A percentile compares a stretch with the other conserved stretches of the same genome.
Conservation (phyloP, 345 rosid genomes). For the Gossypium bickii region DNA sequence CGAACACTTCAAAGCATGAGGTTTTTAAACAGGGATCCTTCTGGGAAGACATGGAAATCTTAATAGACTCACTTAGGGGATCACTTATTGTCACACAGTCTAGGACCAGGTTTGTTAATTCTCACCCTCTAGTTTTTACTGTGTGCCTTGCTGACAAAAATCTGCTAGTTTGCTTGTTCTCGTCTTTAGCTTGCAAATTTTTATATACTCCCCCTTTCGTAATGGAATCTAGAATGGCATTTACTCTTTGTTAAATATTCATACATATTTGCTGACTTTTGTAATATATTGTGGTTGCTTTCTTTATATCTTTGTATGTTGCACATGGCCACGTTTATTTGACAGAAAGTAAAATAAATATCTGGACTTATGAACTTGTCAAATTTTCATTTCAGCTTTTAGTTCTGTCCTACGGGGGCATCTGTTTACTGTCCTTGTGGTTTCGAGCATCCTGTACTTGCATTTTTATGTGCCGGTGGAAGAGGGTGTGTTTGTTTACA, state of each 20-base stretch:
- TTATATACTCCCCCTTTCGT: background rate
- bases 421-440: background rate
- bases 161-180: background rate
- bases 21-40: slow-evolving; percentile 40
- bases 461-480: background rate
- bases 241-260: background rate
- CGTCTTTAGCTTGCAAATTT: background rate
- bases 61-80: slow-evolving; percentile 50
- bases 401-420: background rate
- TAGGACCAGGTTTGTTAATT: slow-evolving; percentile 54
- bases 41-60: slow-evolving; percentile 60
- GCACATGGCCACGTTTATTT: background rate
- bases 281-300: background rate
- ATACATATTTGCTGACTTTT: background rate
- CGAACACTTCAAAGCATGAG: slow-evolving; percentile 25
- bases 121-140: slow-evolving; percentile 6
- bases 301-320: background rate
- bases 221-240: background rate
- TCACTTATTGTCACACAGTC: slow-evolving; percentile 44
- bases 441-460: background rate
- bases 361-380: background rate
- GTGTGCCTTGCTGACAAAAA: background rate
- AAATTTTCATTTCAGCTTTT: background rate
- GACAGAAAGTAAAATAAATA: background rate
- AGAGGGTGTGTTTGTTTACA: background rate